Evolutionary conservation across 495 filamentous ascomycete species (phyloP), one percentile per base, ranked within the genome.

Genomic region (Neurospora sublineolata): DNA sequence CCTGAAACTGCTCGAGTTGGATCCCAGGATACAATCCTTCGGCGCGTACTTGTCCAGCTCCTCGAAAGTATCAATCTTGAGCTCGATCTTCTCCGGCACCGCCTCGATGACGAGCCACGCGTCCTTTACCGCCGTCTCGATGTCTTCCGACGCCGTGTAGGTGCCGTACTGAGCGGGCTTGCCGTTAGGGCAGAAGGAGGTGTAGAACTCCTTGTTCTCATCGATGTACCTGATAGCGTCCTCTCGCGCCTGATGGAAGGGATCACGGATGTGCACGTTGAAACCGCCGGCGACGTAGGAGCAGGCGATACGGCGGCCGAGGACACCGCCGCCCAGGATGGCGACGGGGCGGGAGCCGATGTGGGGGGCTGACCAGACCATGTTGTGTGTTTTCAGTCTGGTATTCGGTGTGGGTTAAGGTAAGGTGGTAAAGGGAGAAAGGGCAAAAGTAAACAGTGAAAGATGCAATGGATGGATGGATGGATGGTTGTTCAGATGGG

Each of bases 21-120:
- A 82, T 0, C 79, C 86, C 14, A 88, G 69, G 30, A 88, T 85
- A 36, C 79, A 82, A 69, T 87, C 84, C 0, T 40, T 37, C 1
- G 80, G 81, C 0, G 82, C 77, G 0, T 77, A 40, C 5, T 68
- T 44, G 12, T 86, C 86, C 2, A 88, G 75, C 38, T 86, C 78
- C 1, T 72, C 86, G 23, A 89, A 83, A 2, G 81, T 83, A 16
- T 79, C 77, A 18, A 83, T 84, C 78, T 88, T 89, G 68, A 87
- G 75, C 9, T 79, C 73, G 6, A 87, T 70, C 68, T 83, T 84
- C 78, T 89, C 87, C 0, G 87, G 86, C 3, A 88, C 83, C 18
- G 82, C 83, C 73, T 89, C 87, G 71, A 89, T 83, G 12, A 87
- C 82, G 5, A 87, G 80, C 80, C 79, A 87, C 2, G 84, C 79